Evolutionary conservation across 371 early-diverging fungal species (phyloP), one percentile per base, ranked within the genome.

Genomic region (Syncephalastrum contaminatum): DNA sequence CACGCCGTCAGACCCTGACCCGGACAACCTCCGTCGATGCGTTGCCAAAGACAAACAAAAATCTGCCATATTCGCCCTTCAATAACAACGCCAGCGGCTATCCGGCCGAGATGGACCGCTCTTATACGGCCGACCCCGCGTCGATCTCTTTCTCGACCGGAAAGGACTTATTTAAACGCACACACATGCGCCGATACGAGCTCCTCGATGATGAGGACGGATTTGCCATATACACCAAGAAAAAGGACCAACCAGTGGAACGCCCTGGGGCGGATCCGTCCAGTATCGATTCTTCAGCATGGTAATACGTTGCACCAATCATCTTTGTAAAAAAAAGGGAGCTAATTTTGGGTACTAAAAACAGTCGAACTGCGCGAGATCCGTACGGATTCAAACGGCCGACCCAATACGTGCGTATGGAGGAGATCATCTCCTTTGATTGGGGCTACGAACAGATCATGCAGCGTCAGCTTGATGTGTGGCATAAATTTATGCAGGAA

Each of bases 301-400:
- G n/a, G 24, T n/a, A 20, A 21, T 21, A 48, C 48, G 48, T 48
- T 25, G 24, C 48, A 25, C n/a, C 24, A 48, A 48, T 48, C 18
- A 48, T 48, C 24, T 21, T 24, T 48, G n/a, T 48, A 24, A 18
- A 58, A 30, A 30, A 30, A 6, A 8, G 36, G 36, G 36, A 30
- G 36, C 36, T 30, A 30, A 30, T 30, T 30, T 30, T 5, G 36
- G 10, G 10, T 30, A 30, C 36, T 30, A 30, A 30, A 30, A 30
- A 30, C 77, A 30, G 36, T 30, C 36, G 36, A 8, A 30, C 36
- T 8, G 36, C 36, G 10, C 36, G 85, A 24, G 88, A 87, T 60
- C 58, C 62, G 24, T 86, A 85, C 54, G 88, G 88, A 6, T 87
- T 87, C 61, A 76, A 72, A 57, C 73, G 72, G 40, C 73, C 76